These are phyloP conservation scores for Pythium dissimile DNA, from an alignment of 352 stramenopile genomes.

Conservation along the genomic window DNA sequence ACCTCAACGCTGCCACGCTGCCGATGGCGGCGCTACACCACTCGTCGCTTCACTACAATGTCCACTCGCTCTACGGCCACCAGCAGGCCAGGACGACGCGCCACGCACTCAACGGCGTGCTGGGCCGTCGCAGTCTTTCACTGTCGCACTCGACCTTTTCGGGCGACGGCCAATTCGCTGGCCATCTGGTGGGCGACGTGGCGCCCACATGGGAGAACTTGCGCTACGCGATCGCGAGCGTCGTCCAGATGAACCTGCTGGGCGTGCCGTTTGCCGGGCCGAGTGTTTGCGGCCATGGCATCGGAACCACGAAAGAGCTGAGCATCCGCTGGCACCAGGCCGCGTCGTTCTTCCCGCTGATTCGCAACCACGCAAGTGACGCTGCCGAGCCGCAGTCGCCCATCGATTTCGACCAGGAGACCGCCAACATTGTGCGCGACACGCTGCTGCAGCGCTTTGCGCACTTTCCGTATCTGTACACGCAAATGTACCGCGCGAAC, in stretches of 20 bases:
- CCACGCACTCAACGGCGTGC: slow-evolving; percentile 39
- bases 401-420: slow-evolving; percentile 62
- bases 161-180: slow-evolving; percentile 52
- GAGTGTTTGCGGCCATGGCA: slow-evolving; percentile 56
- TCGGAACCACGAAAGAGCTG: slow-evolving; percentile 53
- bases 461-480: slow-evolving; percentile 86
- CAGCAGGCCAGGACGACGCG: slow-evolving; percentile 52
- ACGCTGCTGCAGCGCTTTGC: slow-evolving; percentile 61
- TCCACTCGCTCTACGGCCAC: slow-evolving; percentile 83
- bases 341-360: slow-evolving; percentile 71
- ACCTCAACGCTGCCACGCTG: slow-evolving; percentile 75
- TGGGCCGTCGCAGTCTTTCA: slow-evolving; percentile 59
- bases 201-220: slow-evolving; percentile 78
- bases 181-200: slow-evolving; percentile 57
- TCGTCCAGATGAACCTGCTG: slow-evolving; percentile 78
- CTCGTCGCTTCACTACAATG: slow-evolving; percentile 79
- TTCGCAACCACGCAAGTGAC: slow-evolving; percentile 65
- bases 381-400: slow-evolving; percentile 40
- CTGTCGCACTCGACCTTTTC: slow-evolving; percentile 71
- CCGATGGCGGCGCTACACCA: slow-evolving; percentile 69
- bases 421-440: slow-evolving; percentile 59
- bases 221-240: slow-evolving; percentile 60
- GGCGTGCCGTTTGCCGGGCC: slow-evolving; percentile 65
- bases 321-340: slow-evolving; percentile 85
- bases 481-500: slow-evolving; percentile 66